These are phyloP conservation scores for Kickxella alabastrina DNA, from an alignment of 192 early-diverging fungal species.

Conservation along the genomic window DNA sequence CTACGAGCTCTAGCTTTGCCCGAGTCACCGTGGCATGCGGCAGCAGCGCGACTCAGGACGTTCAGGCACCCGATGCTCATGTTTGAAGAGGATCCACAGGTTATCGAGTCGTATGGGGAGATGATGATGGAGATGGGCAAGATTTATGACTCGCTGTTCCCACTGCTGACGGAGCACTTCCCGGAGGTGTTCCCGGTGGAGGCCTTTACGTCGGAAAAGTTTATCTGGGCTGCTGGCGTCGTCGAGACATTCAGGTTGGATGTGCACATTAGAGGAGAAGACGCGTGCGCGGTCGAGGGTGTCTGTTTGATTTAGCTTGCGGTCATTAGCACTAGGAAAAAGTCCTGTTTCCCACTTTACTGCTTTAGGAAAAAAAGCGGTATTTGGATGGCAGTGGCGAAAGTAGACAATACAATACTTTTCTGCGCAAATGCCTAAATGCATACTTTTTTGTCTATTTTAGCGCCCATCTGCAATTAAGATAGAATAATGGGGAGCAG, in stretches of 20 bases:
- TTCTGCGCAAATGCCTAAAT: no score
- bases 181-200: slow-evolving; percentile 21
- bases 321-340: no score
- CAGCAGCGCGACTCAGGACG: slow-evolving; percentile 12
- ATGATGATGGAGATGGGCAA: slow-evolving; percentile 35
- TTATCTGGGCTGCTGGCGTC: slow-evolving; percentile 46
- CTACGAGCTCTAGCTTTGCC: slow-evolving; percentile 6
- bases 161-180: slow-evolving; percentile 37
- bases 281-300: slow-evolving; percentile 15
- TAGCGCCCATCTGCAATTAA: no score
- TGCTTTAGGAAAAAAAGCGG: neutral
- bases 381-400: neutral
- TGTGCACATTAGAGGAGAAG: slow-evolving; percentile 5
- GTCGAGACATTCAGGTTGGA: slow-evolving; percentile 24
- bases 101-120: slow-evolving; percentile 11
- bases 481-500: no score
- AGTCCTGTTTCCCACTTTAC: no score
- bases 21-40: slow-evolving; percentile 20
- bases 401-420: no score
- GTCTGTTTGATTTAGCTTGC: slow-evolving; percentile 16
- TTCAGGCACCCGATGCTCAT: slow-evolving; percentile 36
- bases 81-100: neutral
- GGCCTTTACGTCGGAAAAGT: slow-evolving; percentile 23
- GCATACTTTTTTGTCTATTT: no score
- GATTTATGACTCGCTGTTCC: slow-evolving; percentile 36